Evolutionary conservation across 208 protist genomes (phyloP), one percentile per base, ranked within the genome.

Genomic region (Acanthamoeba triangularis): DNA sequence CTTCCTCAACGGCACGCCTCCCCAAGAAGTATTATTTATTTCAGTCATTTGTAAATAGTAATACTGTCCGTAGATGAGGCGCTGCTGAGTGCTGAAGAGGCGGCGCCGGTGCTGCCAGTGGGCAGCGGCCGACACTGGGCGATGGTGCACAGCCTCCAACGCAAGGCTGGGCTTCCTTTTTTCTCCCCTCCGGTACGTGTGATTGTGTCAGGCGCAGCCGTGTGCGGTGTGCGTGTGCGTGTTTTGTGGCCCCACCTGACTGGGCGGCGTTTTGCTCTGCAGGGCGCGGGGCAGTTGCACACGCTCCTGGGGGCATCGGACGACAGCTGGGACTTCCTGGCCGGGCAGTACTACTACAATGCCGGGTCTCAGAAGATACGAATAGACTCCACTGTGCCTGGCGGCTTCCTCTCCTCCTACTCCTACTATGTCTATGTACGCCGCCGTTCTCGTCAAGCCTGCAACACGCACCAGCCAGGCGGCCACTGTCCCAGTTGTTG

Each of bases 291-390:
- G 16, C 8, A 74, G 72, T 25, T 49, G 37, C 72, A n/a, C 23
- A 10, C 28, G 8, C 3, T 37, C 8, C 23, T 87, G 33, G 78
- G 47, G 33, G 47, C 41, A 23, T 41, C 16, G 3, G 69, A 28
- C 11, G 30, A 23, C 78, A 25, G 37, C 52, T 87, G 78, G 78
- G n/a, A 11, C 47, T 87, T 44, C 52, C 16, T 87, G 25, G 78
- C 78, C 5, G 78, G 78, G 8, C 78, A 87, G 49, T 87, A 87
- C 78, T 87, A 87, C 49, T 87, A 87, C 78, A 87, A 87, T n/a
- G 78, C 78, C 44, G 47, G 37, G 16, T 6, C 78, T 1, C 78
- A 87, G 52, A 87, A 87, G 78, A 87, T 87, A 0, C 78, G 78
- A 13, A 87, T 87, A 5, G 78, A 87, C 78, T 87, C 78, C 3